Evolutionary conservation across 1,139 yeast genomes (phyloP).

Genomic region (Blastobotrys illinoisensis): DNA sequence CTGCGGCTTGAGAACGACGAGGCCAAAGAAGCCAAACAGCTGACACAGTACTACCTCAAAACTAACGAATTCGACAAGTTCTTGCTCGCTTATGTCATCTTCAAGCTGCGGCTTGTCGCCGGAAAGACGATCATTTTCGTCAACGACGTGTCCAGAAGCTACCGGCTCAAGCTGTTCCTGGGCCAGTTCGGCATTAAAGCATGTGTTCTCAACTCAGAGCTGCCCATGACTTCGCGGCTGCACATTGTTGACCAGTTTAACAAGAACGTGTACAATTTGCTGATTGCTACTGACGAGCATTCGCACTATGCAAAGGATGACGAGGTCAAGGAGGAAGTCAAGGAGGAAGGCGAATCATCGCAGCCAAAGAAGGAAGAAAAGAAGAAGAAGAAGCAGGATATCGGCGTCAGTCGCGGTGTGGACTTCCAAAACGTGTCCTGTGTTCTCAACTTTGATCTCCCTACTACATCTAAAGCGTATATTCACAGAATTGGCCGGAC

Average conservation of each 20-base stretch:
- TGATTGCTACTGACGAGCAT: slow-evolving; percentile 89
- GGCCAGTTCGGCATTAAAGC: slow-evolving; percentile 93
- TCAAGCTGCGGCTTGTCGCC: slow-evolving; percentile 79
- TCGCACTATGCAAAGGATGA: slow-evolving; percentile 22
- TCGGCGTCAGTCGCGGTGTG: slow-evolving; percentile 94
- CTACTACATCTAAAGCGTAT: slow-evolving; percentile 83
- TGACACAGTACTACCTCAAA: slow-evolving; percentile 81
- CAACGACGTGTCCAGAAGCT: slow-evolving; percentile 92
- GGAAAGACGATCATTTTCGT: slow-evolving; percentile 92
- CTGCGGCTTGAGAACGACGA: slow-evolving; percentile 56
- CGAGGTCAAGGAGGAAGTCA: slow-evolving; percentile 14
- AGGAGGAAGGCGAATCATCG: slow-evolving; percentile 12
- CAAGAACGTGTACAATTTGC: slow-evolving; percentile 75
- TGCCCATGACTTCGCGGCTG: slow-evolving; percentile 87
- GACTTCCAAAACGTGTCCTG: slow-evolving; percentile 96
- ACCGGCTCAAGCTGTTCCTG: slow-evolving; percentile 79
- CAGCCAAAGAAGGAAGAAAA: slow-evolving; percentile 8
- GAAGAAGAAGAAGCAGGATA: slow-evolving; percentile 46
- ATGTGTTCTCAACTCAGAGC: slow-evolving; percentile 85
- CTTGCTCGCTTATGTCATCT: slow-evolving; percentile 80
- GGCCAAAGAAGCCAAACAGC: slow-evolving; percentile 45
- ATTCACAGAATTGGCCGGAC: slow-evolving; percentile 96
- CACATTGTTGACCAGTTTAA: slow-evolving; percentile 96
- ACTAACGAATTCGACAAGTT: slow-evolving; percentile 90
- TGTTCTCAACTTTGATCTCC: slow-evolving; percentile 91